Base-by-base conservation (phyloP, 345 rosid genomes). In the Lagerstroemia speciosa region DNA sequence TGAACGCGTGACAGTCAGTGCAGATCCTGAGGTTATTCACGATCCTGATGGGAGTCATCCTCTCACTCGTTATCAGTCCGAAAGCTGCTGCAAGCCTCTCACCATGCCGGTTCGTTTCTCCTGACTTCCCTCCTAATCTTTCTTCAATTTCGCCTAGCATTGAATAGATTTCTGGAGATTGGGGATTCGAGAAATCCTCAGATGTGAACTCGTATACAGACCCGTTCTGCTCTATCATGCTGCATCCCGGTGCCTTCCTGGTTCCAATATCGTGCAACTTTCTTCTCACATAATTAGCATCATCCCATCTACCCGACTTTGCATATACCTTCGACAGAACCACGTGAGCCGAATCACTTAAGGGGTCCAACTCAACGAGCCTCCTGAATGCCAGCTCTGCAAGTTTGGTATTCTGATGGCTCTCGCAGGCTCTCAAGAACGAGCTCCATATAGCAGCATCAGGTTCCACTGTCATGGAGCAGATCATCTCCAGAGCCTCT, bases 31-130 rank as follows among this genome's bases (percentile, higher is more conserved):
- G 71, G 58, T 41, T 73, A 40, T 79, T 79, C 32, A 75, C 65
- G 33, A 72, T 60, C 43, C 68, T 70, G 64, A 79, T 73, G 3
- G 30, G 61, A 55, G 73, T 65, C 15, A 58, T 30, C 3, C 62
- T 65, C 19, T 63, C 60, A 45, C 33, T 61, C 68, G n/a, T 71
- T 73, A 71, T 40, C 26, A 75, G 72, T 62, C 73, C 75, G 67
- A 71, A 76, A 38, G 79, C 79, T 34, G 70, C 60, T 8, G 82
- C 77, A 31, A 75, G 70, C 34, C 70, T 72, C 62, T 78, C 78
- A 9, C 76, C 27, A 15, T 78, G 78, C 6, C 33, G 78, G 16
- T 50, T 72, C 7, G 48, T 36, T 26, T 41, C 74, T 7, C 67
- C 64, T 50, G 17, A 57, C 38, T 58, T 50, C 15, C 34, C 22